Evolutionary conservation across 768 basidiomycete species (phyloP).

Genomic region (Rhodocollybia butyracea): DNA sequence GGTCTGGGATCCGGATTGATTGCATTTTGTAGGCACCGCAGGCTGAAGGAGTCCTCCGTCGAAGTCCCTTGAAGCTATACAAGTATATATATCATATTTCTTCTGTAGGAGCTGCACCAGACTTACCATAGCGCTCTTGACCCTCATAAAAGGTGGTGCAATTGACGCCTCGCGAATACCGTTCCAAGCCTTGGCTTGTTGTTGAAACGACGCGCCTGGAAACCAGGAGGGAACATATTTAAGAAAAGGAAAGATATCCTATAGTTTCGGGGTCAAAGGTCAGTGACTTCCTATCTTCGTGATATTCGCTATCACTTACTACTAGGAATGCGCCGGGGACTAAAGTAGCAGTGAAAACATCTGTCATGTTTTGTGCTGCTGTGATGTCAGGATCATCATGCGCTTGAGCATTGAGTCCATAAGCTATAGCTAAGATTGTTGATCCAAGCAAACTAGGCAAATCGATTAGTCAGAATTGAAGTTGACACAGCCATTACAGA

Average conservation of each 20-base stretch:
- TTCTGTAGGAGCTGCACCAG: neutral
- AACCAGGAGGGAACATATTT: conserved; percentile 1
- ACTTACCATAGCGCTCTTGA: neutral
- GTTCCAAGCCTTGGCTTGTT: neutral
- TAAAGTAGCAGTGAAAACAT: conserved; percentile 28
- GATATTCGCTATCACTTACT: too few relatives aligned
- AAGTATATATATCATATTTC: neutral
- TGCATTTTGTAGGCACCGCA: neutral
- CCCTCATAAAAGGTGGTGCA: neutral
- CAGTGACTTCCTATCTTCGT: too few relatives aligned
- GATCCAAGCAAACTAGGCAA: conserved; percentile 34
- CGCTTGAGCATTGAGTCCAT: conserved; percentile 40
- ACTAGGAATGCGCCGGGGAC: conserved; percentile 45
- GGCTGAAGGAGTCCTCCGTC: neutral
- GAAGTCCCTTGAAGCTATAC: too few relatives aligned
- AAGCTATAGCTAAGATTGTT: conserved; percentile 39
- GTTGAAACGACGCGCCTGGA: conserved; percentile 6
- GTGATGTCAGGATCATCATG: conserved; percentile 41
- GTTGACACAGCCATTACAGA: neutral
- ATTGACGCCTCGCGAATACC: neutral
- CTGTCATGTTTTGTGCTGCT: conserved; percentile 35
- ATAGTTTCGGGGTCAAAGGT: too few relatives aligned
- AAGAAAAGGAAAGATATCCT: neutral
- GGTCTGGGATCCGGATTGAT: neutral
- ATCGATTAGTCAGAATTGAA: neutral